Base-by-base conservation (phyloP, 2,329 filamentous ascomycete species). In the Colletotrichum musicola region DNA sequence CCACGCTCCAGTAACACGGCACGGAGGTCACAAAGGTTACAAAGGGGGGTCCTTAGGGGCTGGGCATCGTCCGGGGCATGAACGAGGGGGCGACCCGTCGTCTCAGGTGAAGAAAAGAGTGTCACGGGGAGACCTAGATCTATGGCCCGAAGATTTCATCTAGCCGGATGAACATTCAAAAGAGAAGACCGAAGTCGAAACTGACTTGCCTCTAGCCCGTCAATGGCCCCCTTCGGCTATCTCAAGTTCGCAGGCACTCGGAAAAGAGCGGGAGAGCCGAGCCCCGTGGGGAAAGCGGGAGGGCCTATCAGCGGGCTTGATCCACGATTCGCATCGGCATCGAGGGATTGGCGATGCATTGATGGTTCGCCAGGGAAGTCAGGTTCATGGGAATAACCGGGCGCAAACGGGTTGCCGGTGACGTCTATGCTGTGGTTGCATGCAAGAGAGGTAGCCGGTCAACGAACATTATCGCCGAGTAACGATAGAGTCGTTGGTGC, bases 211-310 rank as follows among this genome's bases (percentile, higher is more conserved):
- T 65, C 66, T 42, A 38, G 59, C 49, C 30, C 35, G 46, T 20
- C 16, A 14, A 10, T 9, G 10, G n/a, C 2, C 10, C 20, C 20
- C 51, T 20, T 66, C 66, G 66, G 66, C 56, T 68, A 68, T 65
- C 62, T 49, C 61, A 44, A 30, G 53, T 57, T 50, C 9, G 49
- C 44, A 20, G 14, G 14, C 14, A 13, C 40, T 68, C 66, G 66
- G 66, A 56, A 68, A 51, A 65, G 62, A 68, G 66, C 66, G 66
- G 66, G 62, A 68, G 66, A 30, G 56, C 42, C 42, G 54, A 46
- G 30, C 66, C 63, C 62, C 62, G 57, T 68, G 66, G 66, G 66
- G 62, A 65, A 65, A 61, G 66, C 18, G 49, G 56, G 66, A 60
- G 62, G 14, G 55, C 30, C 55, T 38, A 68, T 68, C 65, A 60